These are phyloP conservation scores for Infundibulicybe gibba DNA, from an alignment of 768 basidiomycete genomes.

Conservation along the genomic window DNA sequence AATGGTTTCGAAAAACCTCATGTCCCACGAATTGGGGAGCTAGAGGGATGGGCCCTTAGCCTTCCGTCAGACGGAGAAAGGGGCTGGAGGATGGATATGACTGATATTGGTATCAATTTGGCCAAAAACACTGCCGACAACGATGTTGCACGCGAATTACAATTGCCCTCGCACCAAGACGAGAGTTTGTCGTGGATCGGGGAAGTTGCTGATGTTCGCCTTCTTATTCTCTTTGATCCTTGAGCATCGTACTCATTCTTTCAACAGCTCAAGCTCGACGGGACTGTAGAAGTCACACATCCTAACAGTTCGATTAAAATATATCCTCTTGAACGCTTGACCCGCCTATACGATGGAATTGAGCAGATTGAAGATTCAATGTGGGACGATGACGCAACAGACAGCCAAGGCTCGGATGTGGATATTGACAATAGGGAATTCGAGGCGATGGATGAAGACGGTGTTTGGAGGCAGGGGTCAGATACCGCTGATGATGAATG, in stretches of 20 bases:
- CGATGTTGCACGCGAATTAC: no score
- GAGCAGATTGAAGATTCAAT: constrained; percentile 75
- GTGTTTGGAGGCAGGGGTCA: constrained; percentile 34
- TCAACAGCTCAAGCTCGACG: constrained; percentile 66
- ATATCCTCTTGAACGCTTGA: constrained; percentile 67
- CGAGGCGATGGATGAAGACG: constrained; percentile 41
- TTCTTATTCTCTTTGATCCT: constrained; percentile 5
- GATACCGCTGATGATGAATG: constrained; percentile 40
- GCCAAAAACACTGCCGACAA: constrained; percentile 26
- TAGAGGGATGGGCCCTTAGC: constrained; percentile 78
- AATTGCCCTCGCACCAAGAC: constrained; percentile 14
- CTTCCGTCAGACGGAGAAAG: constrained; percentile 46
- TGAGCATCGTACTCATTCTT: constrained; percentile 5
- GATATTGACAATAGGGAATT: constrained; percentile 39
- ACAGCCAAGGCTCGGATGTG: constrained; percentile 35
- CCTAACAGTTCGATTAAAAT: constrained; percentile 46
- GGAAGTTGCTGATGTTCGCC: constrained; percentile 71
- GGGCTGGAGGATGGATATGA: constrained; percentile 74
- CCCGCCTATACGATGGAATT: constrained; percentile 74
- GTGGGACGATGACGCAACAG: constrained; percentile 51
- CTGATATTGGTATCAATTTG: constrained; percentile 57
- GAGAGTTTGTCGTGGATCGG: constrained; percentile 73
- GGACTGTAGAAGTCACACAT: constrained; percentile 68
- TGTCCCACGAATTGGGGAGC: constrained; percentile 82
- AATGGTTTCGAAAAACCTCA: constrained; percentile 69